Percentiles rank a stretch among this genome's conserved stretches.
Evolutionary conservation across 371 early-diverging fungal species (phyloP).

Genomic region (Mortierella sp.): DNA sequence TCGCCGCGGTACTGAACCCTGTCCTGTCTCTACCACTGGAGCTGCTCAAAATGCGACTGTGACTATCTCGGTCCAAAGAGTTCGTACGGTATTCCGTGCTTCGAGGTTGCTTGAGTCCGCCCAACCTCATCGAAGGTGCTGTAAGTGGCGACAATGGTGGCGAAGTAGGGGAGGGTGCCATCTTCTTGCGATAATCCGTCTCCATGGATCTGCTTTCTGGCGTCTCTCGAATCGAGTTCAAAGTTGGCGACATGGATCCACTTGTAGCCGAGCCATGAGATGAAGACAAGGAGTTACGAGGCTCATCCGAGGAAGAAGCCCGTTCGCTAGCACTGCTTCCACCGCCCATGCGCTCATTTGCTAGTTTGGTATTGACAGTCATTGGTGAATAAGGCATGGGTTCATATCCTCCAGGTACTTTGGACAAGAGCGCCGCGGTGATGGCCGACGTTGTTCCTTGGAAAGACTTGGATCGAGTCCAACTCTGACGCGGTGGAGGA

Average conservation of each 20-base stretch:
- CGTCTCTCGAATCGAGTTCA: constrained; percentile 7
- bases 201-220: not conserved
- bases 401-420: not conserved
- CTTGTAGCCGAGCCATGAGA: constrained; percentile 25
- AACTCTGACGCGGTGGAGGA: constrained; percentile 49
- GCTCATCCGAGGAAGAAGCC: constrained; percentile 8
- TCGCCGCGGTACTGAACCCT: constrained; percentile 32
- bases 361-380: constrained; percentile 18
- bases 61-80: constrained; percentile 25
- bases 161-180: constrained; percentile 1
- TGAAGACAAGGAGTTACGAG: constrained; percentile 20
- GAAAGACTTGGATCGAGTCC: constrained; percentile 45
- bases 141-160: constrained; percentile 6
- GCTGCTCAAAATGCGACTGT: not conserved
- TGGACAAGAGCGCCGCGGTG: constrained; percentile 3
- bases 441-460: constrained; percentile 22
- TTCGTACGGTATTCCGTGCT: constrained; percentile 7
- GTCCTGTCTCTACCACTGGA: constrained; percentile 2
- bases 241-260: constrained; percentile 15
- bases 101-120: constrained; percentile 11
- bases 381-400: not conserved
- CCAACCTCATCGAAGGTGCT: constrained; percentile 3
- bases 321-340: not conserved
- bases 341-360: constrained; percentile 9
- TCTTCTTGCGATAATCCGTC: not conserved